Evolutionary conservation across 2,329 filamentous ascomycete genomes (phyloP).

Genomic region (Alternaria angustiovoidea): DNA sequence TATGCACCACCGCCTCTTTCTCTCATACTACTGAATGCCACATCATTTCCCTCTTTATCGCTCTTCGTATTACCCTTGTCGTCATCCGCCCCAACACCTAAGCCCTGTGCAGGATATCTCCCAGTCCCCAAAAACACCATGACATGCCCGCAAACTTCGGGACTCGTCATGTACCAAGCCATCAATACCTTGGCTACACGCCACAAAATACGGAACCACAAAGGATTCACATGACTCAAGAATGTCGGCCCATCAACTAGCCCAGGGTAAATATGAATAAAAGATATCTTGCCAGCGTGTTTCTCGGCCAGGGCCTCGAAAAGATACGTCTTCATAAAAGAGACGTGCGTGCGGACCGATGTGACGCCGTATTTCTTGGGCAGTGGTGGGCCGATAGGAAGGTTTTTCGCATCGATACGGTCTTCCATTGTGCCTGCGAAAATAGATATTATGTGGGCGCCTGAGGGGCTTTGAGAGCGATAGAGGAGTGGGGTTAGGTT

Average conservation of each 20-base stretch:
- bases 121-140: too few species aligned
- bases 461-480: conserved; percentile 24
- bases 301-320: conserved; percentile 36
- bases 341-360: conserved; percentile 37
- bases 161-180: too few species aligned
- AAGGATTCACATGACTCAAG: conserved; percentile 29
- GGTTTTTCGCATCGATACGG: conserved; percentile 28
- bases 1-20: conserved; percentile 40
- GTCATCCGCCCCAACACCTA: conserved; percentile 15
- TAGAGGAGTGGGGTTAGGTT: conserved; percentile 47
- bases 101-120: too few species aligned
- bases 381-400: conserved; percentile 39
- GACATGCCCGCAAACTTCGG: too few species aligned
- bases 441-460: conserved; percentile 46
- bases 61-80: conserved; percentile 4
- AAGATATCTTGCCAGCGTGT: conserved; percentile 37
- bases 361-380: conserved; percentile 34
- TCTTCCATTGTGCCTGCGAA: conserved; percentile 44
- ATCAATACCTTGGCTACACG: conserved; percentile 27
- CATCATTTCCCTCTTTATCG: not conserved
- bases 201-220: conserved; percentile 43
- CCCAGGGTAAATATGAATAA: conserved; percentile 45
- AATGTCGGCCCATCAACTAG: conserved; percentile 45
- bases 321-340: conserved; percentile 45
- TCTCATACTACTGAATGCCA: conserved; percentile 30